Evolutionary conservation across 495 filamentous ascomycete genomes (phyloP).

Genomic region (Xylaria curta): DNA sequence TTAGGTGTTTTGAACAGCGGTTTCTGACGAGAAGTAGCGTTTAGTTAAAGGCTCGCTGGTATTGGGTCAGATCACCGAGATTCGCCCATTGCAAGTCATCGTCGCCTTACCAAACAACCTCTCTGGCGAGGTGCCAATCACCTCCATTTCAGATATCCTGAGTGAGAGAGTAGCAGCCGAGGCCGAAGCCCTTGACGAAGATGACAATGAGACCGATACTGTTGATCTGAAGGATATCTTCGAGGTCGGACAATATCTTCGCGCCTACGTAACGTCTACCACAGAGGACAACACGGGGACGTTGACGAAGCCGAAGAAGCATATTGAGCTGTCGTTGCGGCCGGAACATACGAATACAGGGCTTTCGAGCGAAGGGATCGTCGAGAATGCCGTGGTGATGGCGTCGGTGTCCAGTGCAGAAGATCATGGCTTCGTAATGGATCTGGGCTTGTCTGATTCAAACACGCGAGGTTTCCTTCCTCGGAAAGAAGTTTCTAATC

Average conservation of each 20-base stretch:
- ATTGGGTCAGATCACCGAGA: slow-evolving; percentile 82
- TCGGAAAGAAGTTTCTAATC: slow-evolving; percentile 78
- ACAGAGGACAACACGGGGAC: slow-evolving; percentile 56
- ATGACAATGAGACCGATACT: slow-evolving; percentile 59
- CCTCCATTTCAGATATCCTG: slow-evolving; percentile 75
- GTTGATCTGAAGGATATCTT: slow-evolving; percentile 77
- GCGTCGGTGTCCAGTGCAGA: slow-evolving; percentile 88
- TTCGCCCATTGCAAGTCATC: slow-evolving; percentile 77
- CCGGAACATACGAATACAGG: slow-evolving; percentile 78
- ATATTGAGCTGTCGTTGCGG: slow-evolving; percentile 82
- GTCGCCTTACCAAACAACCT: slow-evolving; percentile 91
- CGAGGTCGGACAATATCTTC: slow-evolving; percentile 84
- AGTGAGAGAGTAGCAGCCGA: slow-evolving; percentile 67
- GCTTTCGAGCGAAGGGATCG: slow-evolving; percentile 70
- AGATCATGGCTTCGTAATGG: slow-evolving; percentile 95
- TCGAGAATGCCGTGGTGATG: slow-evolving; percentile 77
- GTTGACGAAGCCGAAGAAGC: slow-evolving; percentile 71
- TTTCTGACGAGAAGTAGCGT: slow-evolving; percentile 64
- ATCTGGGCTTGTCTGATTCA: slow-evolving; percentile 74
- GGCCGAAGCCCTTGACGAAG: slow-evolving; percentile 59
- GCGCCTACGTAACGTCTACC: slow-evolving; percentile 82
- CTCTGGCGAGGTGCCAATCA: slow-evolving; percentile 85
- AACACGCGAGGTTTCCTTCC: slow-evolving; percentile 82
- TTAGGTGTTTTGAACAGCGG: background rate
- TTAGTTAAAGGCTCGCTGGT: slow-evolving; percentile 83